A percentile compares a stretch with the other conserved stretches of the same genome.
Conservation (phyloP, 257 asterid genomes). For the Thymus quinquecostatus region DNA sequence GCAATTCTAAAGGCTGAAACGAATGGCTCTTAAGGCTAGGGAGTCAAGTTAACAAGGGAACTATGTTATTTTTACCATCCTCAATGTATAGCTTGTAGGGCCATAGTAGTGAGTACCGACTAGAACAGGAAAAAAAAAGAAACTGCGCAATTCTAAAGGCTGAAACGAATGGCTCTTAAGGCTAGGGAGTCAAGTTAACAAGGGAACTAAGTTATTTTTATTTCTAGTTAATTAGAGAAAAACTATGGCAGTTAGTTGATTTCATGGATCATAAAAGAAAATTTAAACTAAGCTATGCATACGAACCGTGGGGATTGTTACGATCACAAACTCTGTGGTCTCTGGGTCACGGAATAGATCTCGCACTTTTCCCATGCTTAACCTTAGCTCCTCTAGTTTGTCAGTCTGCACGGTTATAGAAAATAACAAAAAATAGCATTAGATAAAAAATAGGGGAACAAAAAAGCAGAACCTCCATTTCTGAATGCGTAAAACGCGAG, state of each 20-base stretch:
- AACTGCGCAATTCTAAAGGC: background rate
- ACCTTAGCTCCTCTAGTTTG: conserved; percentile 64
- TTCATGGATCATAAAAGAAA: background rate
- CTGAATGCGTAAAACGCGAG: background rate
- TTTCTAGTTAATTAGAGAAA: background rate
- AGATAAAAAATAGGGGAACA: background rate
- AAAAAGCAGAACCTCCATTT: background rate
- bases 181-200: background rate
- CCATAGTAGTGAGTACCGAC: background rate
- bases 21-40: background rate
- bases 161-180: background rate
- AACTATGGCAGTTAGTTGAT: background rate
- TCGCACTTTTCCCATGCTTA: conserved; percentile 70
- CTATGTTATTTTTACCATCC: conserved; percentile 5
- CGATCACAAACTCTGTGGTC: conserved; percentile 73
- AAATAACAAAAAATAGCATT: background rate
- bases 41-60: background rate
- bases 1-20: background rate
- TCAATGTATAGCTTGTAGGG: too few species aligned
- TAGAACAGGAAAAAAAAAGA: background rate
- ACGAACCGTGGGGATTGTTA: conserved; percentile 72
- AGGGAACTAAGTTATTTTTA: background rate
- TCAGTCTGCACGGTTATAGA: conserved; percentile 44
- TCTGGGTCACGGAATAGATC: conserved; percentile 69
- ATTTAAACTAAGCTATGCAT: background rate